phyloP scores from a whole-genome alignment of 805 yeast genomes.

The Suhomyces kilbournensis region DNA sequence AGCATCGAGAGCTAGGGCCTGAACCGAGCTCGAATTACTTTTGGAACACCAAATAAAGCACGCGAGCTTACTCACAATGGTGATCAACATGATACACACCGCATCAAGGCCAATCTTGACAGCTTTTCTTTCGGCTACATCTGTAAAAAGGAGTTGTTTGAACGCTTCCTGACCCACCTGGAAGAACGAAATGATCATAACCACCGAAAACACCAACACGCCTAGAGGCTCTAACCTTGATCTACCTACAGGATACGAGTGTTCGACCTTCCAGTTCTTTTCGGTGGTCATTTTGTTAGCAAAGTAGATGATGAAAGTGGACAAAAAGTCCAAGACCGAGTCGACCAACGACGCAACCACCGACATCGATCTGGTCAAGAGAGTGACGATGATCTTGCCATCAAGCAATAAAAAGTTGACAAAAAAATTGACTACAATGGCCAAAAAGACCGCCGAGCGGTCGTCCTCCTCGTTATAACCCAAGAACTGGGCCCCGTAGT shows the following conservation, averaged over 20 bases:
- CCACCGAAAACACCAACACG: slow-evolving; percentile 65
- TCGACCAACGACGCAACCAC: slow-evolving; percentile 75
- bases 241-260: slow-evolving; percentile 66
- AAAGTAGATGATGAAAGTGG: slow-evolving; percentile 67
- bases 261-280: slow-evolving; percentile 45
- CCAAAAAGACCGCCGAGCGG: slow-evolving; percentile 46
- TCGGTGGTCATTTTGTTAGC: slow-evolving; percentile 51
- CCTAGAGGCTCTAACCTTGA: slow-evolving; percentile 76
- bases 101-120: slow-evolving; percentile 53
- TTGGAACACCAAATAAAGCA: slow-evolving; percentile 65
- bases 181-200: slow-evolving; percentile 67
- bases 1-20: slow-evolving; percentile 81
- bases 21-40: slow-evolving; percentile 63
- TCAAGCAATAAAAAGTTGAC: slow-evolving; percentile 56
- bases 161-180: slow-evolving; percentile 70
- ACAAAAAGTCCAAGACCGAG: slow-evolving; percentile 68
- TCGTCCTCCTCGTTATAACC: slow-evolving; percentile 47
- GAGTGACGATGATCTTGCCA: slow-evolving; percentile 59
- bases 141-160: slow-evolving; percentile 40
- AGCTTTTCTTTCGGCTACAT: slow-evolving; percentile 30
- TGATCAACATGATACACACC: slow-evolving; percentile 55
- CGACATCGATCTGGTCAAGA: slow-evolving; percentile 69
- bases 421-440: slow-evolving; percentile 62
- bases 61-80: slow-evolving; percentile 56
- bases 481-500: slow-evolving; percentile 54